Conservation (phyloP, 192 early-diverging fungal species). For the Geranomyces variabilis region DNA sequence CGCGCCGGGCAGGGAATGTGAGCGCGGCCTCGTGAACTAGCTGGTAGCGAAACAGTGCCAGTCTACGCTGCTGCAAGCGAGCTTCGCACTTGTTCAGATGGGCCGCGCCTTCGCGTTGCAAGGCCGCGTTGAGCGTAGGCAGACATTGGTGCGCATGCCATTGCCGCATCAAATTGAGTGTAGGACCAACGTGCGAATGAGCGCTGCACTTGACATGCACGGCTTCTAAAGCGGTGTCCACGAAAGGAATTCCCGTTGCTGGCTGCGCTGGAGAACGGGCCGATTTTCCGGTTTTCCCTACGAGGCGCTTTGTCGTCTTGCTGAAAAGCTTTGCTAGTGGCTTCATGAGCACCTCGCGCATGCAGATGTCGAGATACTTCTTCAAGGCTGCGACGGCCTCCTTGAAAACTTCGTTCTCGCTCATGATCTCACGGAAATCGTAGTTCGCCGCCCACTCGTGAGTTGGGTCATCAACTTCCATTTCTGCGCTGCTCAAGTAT, state of each 20-base stretch:
- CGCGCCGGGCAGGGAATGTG: neutral
- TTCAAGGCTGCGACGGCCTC: neutral
- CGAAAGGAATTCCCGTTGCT: constrained; percentile 32
- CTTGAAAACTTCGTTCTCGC: constrained; percentile 11
- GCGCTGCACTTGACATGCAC: neutral
- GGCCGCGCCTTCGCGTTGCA: neutral
- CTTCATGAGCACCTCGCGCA: constrained; percentile 30
- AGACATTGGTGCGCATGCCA: neutral
- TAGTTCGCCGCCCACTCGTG: constrained; percentile 23
- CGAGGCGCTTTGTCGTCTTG: constrained; percentile 26
- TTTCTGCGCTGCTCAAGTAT: constrained; percentile 9
- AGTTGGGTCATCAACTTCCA: constrained; percentile 22
- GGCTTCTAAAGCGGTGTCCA: constrained; percentile 13
- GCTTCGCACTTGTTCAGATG: neutral
- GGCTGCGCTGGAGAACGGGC: neutral
- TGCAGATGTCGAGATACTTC: constrained; percentile 27
- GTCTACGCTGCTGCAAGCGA: constrained; percentile 16
- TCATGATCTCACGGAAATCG: constrained; percentile 28
- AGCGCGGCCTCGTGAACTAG: constrained; percentile 33
- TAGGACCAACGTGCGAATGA: neutral
- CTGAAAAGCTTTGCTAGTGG: constrained; percentile 26
- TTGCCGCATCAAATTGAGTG: neutral
- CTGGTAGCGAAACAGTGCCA: constrained; percentile 34
- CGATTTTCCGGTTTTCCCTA: constrained; percentile 5
- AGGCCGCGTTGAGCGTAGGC: neutral